Evolutionary conservation across 345 rosid species (phyloP), one percentile per base, ranked within the genome.

Genomic region (Camelina neglecta): DNA sequence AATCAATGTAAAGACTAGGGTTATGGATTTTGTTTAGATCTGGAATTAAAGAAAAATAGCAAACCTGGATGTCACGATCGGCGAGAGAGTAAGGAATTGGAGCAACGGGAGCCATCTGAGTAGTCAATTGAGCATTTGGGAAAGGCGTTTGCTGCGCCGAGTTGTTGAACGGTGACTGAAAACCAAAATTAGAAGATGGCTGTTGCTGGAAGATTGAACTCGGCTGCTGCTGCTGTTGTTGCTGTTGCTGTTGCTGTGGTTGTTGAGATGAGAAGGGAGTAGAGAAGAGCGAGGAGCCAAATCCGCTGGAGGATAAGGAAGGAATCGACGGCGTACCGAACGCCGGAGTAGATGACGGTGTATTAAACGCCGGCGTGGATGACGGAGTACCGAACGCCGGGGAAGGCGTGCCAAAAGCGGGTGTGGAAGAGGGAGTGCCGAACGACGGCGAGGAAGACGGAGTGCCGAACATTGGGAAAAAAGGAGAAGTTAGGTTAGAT

Each of bases 51-150:
- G 33, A 13, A 26, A 3, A 9, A 64, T 10, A 8, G 31, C 38
- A 68, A 35, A 92, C 99, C 82, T 92, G 96, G 76, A 95, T 74
- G 66, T 95, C 99, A 2, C 96, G 98, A 82, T 95, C 97, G 42
- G 93, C 93, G 64, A 92, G 94, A 72, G 98, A 92, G 83, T 85
- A 88, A 41, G 96, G 88, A 38, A 95, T 90, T 2, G 99, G 98
- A 64, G 98, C 88, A 10, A 92, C 90, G 10, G 97, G 96, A 54
- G 97, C 96, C 99, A 95, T 92, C 84, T 90, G 98, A 72, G 99
- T 95, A 41, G 97, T 90, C 83, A 90, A 78, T 75, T 95, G 99
- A 54, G 87, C 78, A 83, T 73, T 84, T 18, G 87, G 86, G 67
- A 88, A 88, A 20, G 87, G 85, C 47, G 83, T 72, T 68, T 89